Evolutionary conservation across 805 yeast genomes (phyloP), one percentile per base, ranked within the genome.

Genomic region (Lipomyces chichibuensis): DNA sequence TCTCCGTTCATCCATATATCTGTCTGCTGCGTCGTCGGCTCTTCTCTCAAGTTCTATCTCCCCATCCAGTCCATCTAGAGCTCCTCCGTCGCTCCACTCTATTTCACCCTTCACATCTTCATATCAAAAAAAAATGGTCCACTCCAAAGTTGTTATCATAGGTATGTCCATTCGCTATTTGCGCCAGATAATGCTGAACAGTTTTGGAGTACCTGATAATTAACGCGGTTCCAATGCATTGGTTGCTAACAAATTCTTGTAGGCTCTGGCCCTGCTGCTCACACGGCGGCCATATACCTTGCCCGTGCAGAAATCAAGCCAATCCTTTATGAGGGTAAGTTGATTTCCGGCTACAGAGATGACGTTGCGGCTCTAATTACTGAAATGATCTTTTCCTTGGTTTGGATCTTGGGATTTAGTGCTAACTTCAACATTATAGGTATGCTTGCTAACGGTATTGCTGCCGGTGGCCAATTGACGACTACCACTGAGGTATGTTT

Each of bases 241-340:
- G 9, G 43, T 49, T 25, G 14, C 20, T 33, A 13, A 23, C 60
- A 13, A 33, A 7, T 4, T 25, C 25, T 57, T 35, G 39, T 49
- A 63, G 98, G 99, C 57, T 93, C 98, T 64, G 99, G 99, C 74
- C 99, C 99, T 65, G 99, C 99, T 65, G 99, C 98, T 64, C 97
- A 95, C 84, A 95, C 99, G 56, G 99, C 99, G 61, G 99, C 99
- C 72, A 91, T 95, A 79, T 95, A 95, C 80, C 84, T 95, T 64
- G 89, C 98, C 37, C 89, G 99, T 80, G 99, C 99, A 55, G 99
- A 95, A 84, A 87, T 92, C 77, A 88, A 90, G 80, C 98, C 99
- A 29, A 88, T 90, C 37, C 80, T 95, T 74, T 95, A 92, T 81
- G 99, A 95, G 82, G 99, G 99, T 76, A 84, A 94, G 89, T 56